A percentile compares a stretch with the other conserved stretches of the same genome.
phyloP scores from a whole-genome alignment of 345 rosid species.

The Sonneratia alba region DNA sequence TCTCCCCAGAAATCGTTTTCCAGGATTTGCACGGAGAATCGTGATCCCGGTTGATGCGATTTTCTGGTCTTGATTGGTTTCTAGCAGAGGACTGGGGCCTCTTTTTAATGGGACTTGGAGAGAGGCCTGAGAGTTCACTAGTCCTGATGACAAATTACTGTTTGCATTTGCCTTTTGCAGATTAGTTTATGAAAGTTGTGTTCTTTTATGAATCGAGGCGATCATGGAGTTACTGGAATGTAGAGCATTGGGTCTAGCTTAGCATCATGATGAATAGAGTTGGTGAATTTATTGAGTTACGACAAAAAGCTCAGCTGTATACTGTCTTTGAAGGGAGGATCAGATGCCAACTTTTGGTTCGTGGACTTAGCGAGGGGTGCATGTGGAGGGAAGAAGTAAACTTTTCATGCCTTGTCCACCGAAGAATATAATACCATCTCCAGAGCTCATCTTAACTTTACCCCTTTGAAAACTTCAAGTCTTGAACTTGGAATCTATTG shows the following conservation, averaged over 20 bases:
- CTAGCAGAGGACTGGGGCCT: neutral
- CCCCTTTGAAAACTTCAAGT: conserved; percentile 3
- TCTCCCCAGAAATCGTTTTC: conserved; percentile 1
- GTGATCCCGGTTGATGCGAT: neutral
- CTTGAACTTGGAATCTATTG: conserved; percentile 3
- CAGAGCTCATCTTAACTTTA: neutral
- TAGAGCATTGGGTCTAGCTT: neutral
- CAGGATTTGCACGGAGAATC: neutral
- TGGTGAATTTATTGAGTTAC: no score
- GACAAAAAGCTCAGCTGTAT: neutral
- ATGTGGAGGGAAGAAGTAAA: conserved; percentile 13
- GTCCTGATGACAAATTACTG: neutral
- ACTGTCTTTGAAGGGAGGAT: conserved; percentile 2
- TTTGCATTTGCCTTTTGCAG: neutral
- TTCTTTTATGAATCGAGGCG: no score
- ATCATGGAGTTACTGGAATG: no score
- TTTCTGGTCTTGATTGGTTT: neutral
- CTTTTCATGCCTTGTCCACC: conserved; percentile 11
- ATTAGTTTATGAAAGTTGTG: neutral
- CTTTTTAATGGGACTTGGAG: neutral
- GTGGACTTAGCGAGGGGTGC: conserved; percentile 2
- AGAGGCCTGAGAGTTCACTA: neutral
- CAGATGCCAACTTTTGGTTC: conserved; percentile 2
- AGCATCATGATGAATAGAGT: neutral
- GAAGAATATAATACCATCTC: conserved; percentile 1